Conservation (phyloP, 2,329 filamentous ascomycete genomes). For the Chrysoporthe austroafricana region DNA sequence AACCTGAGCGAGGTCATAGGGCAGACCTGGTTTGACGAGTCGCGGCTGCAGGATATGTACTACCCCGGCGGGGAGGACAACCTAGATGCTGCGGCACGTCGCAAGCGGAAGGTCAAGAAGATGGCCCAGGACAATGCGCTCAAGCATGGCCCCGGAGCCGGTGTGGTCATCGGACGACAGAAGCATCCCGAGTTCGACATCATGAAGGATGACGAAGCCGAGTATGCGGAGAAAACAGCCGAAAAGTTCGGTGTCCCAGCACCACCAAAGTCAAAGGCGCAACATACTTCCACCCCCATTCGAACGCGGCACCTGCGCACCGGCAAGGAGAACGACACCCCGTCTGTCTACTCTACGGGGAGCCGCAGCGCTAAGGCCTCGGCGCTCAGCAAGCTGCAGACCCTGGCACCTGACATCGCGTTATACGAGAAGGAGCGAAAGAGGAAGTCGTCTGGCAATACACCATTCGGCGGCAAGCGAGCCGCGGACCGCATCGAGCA, state of each 20-base stretch:
- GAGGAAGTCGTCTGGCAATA: constrained; percentile 57
- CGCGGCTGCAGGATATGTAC: constrained; percentile 66
- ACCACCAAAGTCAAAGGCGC: constrained; percentile 30
- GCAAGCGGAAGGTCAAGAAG: constrained; percentile 55
- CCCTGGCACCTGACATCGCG: constrained; percentile 80
- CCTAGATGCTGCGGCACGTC: constrained; percentile 47
- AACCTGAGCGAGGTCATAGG: constrained; percentile 94
- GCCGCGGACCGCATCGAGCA: constrained; percentile 63
- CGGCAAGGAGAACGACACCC: constrained; percentile 84
- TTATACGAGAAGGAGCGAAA: constrained; percentile 95
- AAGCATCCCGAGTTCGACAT: constrained; percentile 46
- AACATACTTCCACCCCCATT: constrained; percentile 43
- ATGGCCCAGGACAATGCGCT: constrained; percentile 56
- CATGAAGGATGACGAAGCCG: constrained; percentile 48
- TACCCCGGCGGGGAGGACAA: constrained; percentile 63
- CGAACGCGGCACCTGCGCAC: constrained; percentile 52
- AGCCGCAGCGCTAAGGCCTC: constrained; percentile 88
- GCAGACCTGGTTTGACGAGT: constrained; percentile 77
- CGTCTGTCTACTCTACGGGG: constrained; percentile 66
- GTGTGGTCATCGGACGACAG: constrained; percentile 49
- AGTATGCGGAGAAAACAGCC: constrained; percentile 39
- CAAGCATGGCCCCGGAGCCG: constrained; percentile 50
- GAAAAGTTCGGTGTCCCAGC: constrained; percentile 40
- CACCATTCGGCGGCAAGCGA: constrained; percentile 65
- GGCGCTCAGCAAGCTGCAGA: constrained; percentile 76